Evolutionary conservation across 352 stramenopile genomes (phyloP), one percentile per base, ranked within the genome.

Genomic region (Phytophthora aleatoria): DNA sequence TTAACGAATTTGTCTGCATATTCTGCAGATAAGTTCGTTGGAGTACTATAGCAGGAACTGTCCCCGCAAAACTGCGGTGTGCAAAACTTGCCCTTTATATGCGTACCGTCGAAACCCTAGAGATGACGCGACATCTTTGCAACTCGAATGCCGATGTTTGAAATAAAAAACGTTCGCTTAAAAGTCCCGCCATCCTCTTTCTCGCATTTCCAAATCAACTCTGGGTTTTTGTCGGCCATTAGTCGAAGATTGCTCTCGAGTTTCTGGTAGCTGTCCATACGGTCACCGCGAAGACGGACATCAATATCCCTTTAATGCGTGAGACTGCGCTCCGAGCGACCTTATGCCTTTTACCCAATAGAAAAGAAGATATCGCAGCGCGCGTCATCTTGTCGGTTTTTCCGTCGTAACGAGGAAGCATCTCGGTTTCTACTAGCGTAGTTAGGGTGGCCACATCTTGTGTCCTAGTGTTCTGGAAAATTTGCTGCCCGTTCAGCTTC

Each of bases 81-180:
- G 0, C 16, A 20, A 20, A 20, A 0, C 16, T 20, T 0, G 16
- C 47, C 63, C 50, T 67, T 76, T 0, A 71, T 10, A n/a, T 70
- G 63, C 16, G 51, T 35, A 0, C 64, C 64, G 24, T 76, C 59
- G 0, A 76, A 31, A 0, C 61, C 61, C 26, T 61, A 26, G 2
- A 69, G 4, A 11, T 26, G 8, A 3, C 43, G 27, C 6, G 42
- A 8, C n/a, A 48, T 52, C 3, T 3, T 6, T 4, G 30, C 24
- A 3, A 45, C 48, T 0, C 47, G 28, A 20, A 72, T 28, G 0
- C 20, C 41, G 20, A 48, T 45, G 33, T 39, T 61, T 7, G 57
- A 39, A n/a, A 68, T 11, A 45, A 71, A 60, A 20, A 41, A 45
- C 3, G 38, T 53, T 0, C 57, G 16, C 7, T 57, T 45, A 13